These are phyloP conservation scores for Diospyros kaki DNA, from an alignment of 148 eudicot genomes.

Conservation along the genomic window DNA sequence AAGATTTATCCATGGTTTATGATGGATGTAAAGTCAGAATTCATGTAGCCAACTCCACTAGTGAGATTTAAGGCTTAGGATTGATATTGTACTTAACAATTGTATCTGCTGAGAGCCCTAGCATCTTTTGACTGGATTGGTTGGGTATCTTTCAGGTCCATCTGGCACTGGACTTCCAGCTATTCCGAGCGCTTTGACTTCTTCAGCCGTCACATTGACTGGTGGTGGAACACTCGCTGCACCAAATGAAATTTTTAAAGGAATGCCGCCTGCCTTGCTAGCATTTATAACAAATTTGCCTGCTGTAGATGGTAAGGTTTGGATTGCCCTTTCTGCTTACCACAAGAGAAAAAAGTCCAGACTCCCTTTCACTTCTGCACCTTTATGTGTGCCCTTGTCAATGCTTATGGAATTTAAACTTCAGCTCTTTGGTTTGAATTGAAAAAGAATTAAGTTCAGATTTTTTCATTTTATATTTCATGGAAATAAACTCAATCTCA, in stretches of 20 bases:
- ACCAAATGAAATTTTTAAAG: slow-evolving; percentile 62
- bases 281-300: slow-evolving; percentile 79
- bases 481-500: background rate
- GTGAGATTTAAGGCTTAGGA: too few species aligned
- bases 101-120: background rate
- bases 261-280: slow-evolving; percentile 64
- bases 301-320: slow-evolving; percentile 62
- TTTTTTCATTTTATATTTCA: too few species aligned
- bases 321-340: too few species aligned
- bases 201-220: slow-evolving; percentile 17
- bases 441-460: too few species aligned
- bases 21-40: too few species aligned
- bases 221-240: slow-evolving; percentile 33
- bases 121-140: slow-evolving; percentile 20
- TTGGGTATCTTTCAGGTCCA: slow-evolving; percentile 31
- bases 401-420: background rate
- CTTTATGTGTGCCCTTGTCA: background rate
- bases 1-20: too few species aligned
- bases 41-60: too few species aligned
- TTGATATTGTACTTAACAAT: background rate
- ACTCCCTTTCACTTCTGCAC: background rate
- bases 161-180: slow-evolving; percentile 42
- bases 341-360: background rate
- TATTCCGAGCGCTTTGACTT: slow-evolving; percentile 27
- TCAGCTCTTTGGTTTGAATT: background rate